These are phyloP conservation scores for Cordyceps cicadae DNA, from an alignment of 2,329 filamentous ascomycete genomes.

Conservation along the genomic window DNA sequence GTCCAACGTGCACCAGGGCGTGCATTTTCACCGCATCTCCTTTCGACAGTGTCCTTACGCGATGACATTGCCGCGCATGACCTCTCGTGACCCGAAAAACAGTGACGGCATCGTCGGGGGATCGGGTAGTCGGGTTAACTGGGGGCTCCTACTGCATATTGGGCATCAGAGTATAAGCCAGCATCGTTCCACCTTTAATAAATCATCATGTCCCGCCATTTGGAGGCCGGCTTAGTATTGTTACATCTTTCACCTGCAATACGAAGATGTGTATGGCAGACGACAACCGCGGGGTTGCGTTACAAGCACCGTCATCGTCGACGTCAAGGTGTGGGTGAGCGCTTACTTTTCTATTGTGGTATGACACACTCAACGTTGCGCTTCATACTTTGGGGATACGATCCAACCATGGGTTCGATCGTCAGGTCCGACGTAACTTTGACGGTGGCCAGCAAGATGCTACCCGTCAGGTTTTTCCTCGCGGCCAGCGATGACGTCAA, in stretches of 20 bases:
- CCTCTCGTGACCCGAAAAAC: neutral
- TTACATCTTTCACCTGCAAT: neutral
- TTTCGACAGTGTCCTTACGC: too few relatives aligned
- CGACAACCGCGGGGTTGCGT: neutral
- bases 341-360: neutral
- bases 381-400: neutral
- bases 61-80: neutral
- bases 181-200: neutral
- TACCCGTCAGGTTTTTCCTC: too few relatives aligned
- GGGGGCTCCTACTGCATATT: neutral
- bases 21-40: neutral
- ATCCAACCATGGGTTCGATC: neutral
- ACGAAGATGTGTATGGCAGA: neutral
- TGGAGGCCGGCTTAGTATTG: neutral
- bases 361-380: neutral
- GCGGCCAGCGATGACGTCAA: too few relatives aligned
- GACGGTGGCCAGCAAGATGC: too few relatives aligned
- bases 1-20: neutral
- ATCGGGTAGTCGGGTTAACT: neutral
- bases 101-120: neutral
- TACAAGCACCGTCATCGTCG: neutral
- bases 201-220: neutral
- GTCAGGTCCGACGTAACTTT: too few relatives aligned
- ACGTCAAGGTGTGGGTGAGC: neutral
- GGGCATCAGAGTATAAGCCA: neutral